Evolutionary conservation across 176 grass and related monocot genomes (phyloP).

Genomic region (Alopecurus myosuroides): DNA sequence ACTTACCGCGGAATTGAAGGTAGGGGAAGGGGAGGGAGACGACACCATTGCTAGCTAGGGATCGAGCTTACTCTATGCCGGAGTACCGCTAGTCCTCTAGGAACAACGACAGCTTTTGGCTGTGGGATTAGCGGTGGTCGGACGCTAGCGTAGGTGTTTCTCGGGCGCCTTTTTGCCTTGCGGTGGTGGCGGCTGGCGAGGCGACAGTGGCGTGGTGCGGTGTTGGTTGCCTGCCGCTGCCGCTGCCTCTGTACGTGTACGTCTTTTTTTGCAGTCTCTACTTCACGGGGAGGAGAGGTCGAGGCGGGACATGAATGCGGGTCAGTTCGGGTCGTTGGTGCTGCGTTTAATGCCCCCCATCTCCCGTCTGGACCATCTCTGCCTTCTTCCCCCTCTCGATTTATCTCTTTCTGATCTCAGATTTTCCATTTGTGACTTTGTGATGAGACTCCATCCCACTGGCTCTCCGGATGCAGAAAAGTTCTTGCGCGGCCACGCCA

Average conservation of each 20-base stretch:
- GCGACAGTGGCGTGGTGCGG: constrained; percentile 14
- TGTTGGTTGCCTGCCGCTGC: neutral
- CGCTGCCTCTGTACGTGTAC: neutral
- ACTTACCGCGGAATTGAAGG: constrained; percentile 43
- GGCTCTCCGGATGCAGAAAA: neutral
- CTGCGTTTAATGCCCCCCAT: constrained; percentile 19
- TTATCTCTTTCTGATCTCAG: neutral
- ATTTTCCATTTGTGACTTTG: neutral
- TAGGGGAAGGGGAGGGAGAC: constrained; percentile 37
- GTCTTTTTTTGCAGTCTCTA: constrained; percentile 17
- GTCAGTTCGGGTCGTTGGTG: constrained; percentile 40
- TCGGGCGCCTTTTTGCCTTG: neutral
- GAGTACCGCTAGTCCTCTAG: neutral
- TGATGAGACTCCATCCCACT: neutral
- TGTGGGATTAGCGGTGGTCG: constrained; percentile 7
- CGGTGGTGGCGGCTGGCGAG: constrained; percentile 9
- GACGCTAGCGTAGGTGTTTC: neutral
- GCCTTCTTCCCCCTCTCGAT: neutral
- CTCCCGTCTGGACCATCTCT: neutral
- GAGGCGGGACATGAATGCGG: constrained; percentile 40
- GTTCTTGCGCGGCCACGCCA: neutral
- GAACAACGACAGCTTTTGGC: neutral
- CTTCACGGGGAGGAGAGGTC: constrained; percentile 30
- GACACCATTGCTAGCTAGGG: constrained; percentile 37
- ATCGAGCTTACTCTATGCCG: neutral